A percentile compares a stretch with the other conserved stretches of the same genome.
These are phyloP conservation scores for Carex cristatella DNA, from an alignment of 176 grass and related monocot genomes.

Conservation along the genomic window DNA sequence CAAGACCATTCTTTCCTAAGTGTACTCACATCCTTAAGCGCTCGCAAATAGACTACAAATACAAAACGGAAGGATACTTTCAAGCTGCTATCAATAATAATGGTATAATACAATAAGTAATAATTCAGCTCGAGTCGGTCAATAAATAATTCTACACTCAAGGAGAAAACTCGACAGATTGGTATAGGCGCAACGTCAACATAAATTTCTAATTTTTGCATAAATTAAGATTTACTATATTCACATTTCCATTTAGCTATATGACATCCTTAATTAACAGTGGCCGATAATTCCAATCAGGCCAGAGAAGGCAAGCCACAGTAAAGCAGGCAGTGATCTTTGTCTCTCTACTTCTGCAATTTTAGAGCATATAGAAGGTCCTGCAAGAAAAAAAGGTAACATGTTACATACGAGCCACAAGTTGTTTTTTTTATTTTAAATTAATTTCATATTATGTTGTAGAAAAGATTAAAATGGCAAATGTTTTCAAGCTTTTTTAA, in stretches of 20 bases:
- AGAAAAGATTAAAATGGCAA: background rate
- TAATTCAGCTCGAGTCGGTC: background rate
- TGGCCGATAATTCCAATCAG: background rate
- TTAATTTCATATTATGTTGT: background rate
- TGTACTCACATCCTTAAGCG: background rate
- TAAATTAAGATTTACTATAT: conserved; percentile 1
- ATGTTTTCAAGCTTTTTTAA: background rate
- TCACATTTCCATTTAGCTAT: conserved; percentile 13
- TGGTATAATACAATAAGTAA: background rate
- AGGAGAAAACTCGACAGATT: conserved; percentile 4
- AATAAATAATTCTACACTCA: background rate
- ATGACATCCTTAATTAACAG: background rate
- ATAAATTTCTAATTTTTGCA: conserved; percentile 8
- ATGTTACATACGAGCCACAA: background rate
- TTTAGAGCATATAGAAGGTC: conserved; percentile 14
- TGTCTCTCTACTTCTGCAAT: background rate
- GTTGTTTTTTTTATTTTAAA: background rate
- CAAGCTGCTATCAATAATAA: background rate
- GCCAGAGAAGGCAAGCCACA: background rate
- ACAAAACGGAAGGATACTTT: background rate
- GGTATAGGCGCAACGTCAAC: conserved; percentile 3
- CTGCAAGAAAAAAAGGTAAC: background rate
- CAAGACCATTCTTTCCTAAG: too few species aligned
- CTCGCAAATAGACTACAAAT: too few species aligned
- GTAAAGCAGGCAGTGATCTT: background rate